A percentile compares a stretch with the other conserved stretches of the same genome.
These are phyloP conservation scores for Rhizomucor miehei DNA, from an alignment of 371 early-diverging fungal species.

Conservation along the genomic window DNA sequence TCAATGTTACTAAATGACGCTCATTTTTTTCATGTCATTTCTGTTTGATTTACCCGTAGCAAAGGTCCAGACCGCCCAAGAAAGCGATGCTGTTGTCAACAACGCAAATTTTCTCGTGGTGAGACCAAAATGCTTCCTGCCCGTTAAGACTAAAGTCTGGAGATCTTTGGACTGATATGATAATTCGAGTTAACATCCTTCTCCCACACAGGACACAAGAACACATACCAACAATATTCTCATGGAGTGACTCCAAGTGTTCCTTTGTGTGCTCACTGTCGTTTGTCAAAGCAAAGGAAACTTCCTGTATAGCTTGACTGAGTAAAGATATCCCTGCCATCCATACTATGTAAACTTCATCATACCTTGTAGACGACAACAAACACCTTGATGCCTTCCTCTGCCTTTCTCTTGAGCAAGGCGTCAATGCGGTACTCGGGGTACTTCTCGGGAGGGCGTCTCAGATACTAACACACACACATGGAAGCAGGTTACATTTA, in stretches of 20 bases:
- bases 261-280: conserved; percentile 83
- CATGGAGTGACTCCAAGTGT: conserved; percentile 69
- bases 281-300: conserved; percentile 74
- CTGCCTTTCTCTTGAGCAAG: conserved; percentile 81
- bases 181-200: conserved; percentile 4
- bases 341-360: background rate
- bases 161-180: conserved; percentile 67
- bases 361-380: conserved; percentile 86
- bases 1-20: background rate
- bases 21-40: conserved; percentile 8
- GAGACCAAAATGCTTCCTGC: conserved; percentile 84
- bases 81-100: conserved; percentile 88
- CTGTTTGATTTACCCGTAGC: conserved; percentile 63
- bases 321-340: background rate
- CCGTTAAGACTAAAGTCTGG: conserved; percentile 72
- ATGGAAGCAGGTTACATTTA: background rate
- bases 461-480: conserved; percentile 57
- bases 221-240: conserved; percentile 65
- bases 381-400: conserved; percentile 87
- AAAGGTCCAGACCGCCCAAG: conserved; percentile 92
- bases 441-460: conserved; percentile 73
- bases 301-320: conserved; percentile 48
- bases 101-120: conserved; percentile 66
- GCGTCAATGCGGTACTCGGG: conserved; percentile 81
- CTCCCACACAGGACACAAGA: background rate